phyloP scores from a whole-genome alignment of 495 filamentous ascomycete species.

The Umbilicaria muhlenbergii region DNA sequence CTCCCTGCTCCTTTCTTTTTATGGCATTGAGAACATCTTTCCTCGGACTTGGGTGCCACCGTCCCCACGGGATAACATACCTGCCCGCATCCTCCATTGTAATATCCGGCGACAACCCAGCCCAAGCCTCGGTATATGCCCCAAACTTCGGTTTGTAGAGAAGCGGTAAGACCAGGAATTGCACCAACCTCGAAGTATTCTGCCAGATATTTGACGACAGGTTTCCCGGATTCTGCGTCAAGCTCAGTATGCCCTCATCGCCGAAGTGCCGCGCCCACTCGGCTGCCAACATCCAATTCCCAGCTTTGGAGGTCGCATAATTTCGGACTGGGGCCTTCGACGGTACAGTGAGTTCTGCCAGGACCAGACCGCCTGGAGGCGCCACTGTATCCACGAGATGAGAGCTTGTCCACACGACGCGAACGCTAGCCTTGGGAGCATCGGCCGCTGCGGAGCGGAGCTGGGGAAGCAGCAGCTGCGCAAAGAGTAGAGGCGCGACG shows the following conservation, averaged over 20 bases:
- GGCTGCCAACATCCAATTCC: constrained; percentile 17
- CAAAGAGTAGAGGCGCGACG: constrained; percentile 21
- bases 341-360: constrained; percentile 9
- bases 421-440: constrained; percentile 11
- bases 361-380: constrained; percentile 12
- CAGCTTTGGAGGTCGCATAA: constrained; percentile 14
- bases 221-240: constrained; percentile 21
- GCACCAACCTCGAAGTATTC: constrained; percentile 4
- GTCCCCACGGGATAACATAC: constrained; percentile 29
- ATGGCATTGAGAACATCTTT: constrained; percentile 17
- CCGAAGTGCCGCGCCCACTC: constrained; percentile 4
- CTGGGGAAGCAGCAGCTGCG: constrained; percentile 18
- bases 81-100: constrained; percentile 16
- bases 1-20: too few species aligned
- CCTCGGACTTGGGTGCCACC: constrained; percentile 13
- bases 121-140: constrained; percentile 27
- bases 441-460: constrained; percentile 11
- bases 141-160: constrained; percentile 17
- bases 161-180: constrained; percentile 8
- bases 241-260: constrained; percentile 17
- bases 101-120: constrained; percentile 23
- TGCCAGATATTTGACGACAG: constrained; percentile 17
- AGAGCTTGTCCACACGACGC: constrained; percentile 21
- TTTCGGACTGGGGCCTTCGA: constrained; percentile 5
- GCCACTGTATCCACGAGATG: constrained; percentile 12